Conservation (phyloP, 768 basidiomycete species). For the Collybia mongolica region DNA sequence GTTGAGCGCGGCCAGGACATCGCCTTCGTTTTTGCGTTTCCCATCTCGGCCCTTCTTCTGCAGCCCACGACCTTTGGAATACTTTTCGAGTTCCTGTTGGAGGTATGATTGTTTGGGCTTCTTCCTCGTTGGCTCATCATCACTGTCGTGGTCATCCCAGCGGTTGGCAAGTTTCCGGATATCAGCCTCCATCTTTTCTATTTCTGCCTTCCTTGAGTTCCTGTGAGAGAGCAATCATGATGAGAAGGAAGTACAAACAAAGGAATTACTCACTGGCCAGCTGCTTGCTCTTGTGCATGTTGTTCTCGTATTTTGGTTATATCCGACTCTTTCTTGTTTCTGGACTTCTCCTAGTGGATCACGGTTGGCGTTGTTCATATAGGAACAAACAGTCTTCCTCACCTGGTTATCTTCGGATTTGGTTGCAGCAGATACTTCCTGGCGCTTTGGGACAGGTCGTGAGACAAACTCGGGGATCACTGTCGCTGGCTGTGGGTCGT, state of each 20-base stretch:
- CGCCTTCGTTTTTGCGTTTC: constrained; percentile 64
- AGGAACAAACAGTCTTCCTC: too few relatives aligned
- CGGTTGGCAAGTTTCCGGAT: constrained; percentile 75
- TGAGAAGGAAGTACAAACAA: not conserved
- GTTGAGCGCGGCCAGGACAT: constrained; percentile 65
- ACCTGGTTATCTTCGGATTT: too few relatives aligned
- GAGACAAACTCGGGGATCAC: constrained; percentile 41
- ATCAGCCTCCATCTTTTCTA: constrained; percentile 86
- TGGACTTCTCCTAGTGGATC: constrained; percentile 13
- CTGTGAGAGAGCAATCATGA: constrained; percentile 29
- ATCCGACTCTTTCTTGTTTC: constrained; percentile 46
- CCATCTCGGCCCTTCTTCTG: constrained; percentile 56
- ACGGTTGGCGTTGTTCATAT: too few relatives aligned
- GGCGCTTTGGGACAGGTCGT: constrained; percentile 15
- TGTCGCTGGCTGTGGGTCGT: constrained; percentile 26
- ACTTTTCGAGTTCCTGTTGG: constrained; percentile 81
- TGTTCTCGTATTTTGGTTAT: constrained; percentile 73
- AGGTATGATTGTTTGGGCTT: constrained; percentile 70
- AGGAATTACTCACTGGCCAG: constrained; percentile 47
- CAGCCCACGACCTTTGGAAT: constrained; percentile 62
- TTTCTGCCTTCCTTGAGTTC: constrained; percentile 66
- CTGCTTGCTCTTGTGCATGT: constrained; percentile 69
- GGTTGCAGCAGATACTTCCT: too few relatives aligned
- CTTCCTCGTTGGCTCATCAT: constrained; percentile 60
- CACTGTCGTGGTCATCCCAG: constrained; percentile 54